Base-by-base conservation (phyloP, 2,329 filamentous ascomycete genomes). In the Clonostachys rosea region DNA sequence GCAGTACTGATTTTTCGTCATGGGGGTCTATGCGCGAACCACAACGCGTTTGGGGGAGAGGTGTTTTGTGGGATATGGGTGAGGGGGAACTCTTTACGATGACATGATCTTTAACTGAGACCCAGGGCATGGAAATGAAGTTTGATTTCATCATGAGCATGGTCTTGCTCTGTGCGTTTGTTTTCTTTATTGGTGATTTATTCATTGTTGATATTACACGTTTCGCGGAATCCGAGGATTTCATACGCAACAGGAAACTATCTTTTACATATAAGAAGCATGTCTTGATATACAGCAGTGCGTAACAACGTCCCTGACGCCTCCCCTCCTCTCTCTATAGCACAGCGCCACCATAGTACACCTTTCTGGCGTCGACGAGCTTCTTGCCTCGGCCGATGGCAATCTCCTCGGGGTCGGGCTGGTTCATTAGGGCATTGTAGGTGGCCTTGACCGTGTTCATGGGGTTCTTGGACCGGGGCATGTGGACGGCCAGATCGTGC, bases 381-480 rank as follows among this genome's bases (percentile, higher is more conserved):
- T 99, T 99, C 80, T 89, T 92, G 51, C 94, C 92, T 54, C 91
- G 75, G 45, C 90, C 92, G 44, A 88, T 79, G 48, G 94, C 94
- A 62, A 99, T 86, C 62, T 92, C 84, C 65, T 97, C 89, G 33
- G 94, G 94, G 61, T 95, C 77, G 51, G 82, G 82, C 73, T 99
- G 94, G 72, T 76, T 87, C 66, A 82, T 80, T 52, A 99, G 75
- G 6, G 91, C 92, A 66, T 92, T 68, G 68, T 88, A 89, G 39
- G 90, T 81, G 13, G 94, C 94, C 74, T 96, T 96, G 70, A 96
- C 87, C 16, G 91, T 89, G 75, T 99, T 99, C 91, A 97, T 96
- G 56, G 91, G 90, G 76, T 96, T 97, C 60, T 91, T 83, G 52
- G 89, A 89, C 42, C 92, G 86, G 36, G 86, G 84, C 52, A 95